phyloP scores from a whole-genome alignment of 768 basidiomycete genomes.

The Lentinula raphanica region DNA sequence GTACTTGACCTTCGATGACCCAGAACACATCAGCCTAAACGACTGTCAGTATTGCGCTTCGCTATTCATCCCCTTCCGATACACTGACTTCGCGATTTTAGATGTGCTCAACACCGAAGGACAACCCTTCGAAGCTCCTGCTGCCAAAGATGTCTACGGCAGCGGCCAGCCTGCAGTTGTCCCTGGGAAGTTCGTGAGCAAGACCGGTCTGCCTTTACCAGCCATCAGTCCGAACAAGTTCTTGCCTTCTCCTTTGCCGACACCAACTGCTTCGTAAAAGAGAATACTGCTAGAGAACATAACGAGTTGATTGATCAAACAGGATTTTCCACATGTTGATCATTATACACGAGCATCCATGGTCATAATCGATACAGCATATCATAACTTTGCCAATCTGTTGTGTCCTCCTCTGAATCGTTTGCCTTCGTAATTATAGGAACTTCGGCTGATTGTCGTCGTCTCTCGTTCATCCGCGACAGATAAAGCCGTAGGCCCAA shows the following conservation, averaged over 20 bases:
- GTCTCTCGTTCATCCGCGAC: neutral
- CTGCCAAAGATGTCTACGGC: conserved; percentile 30
- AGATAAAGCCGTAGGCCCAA: neutral
- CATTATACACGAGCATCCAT: neutral
- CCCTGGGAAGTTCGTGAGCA: conserved; percentile 7
- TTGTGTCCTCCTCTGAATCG: neutral
- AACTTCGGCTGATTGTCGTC: neutral
- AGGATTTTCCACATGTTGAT: too few species aligned
- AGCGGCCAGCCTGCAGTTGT: conserved; percentile 17
- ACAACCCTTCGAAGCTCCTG: conserved; percentile 61
- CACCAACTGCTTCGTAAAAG: neutral
- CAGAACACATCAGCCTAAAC: conserved; percentile 40
- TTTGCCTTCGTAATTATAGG: too few species aligned
- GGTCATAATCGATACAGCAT: conserved; percentile 1
- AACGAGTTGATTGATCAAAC: too few species aligned
- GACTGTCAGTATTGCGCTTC: conserved; percentile 26
- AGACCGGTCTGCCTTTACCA: conserved; percentile 21
- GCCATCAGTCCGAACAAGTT: conserved; percentile 22
- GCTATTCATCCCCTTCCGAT: too few species aligned
- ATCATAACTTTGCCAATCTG: neutral
- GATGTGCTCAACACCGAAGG: conserved; percentile 71
- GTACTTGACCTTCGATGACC: conserved; percentile 51
- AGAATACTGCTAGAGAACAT: too few species aligned
- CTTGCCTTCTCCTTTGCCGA: neutral
- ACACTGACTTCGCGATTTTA: conserved; percentile 14